phyloP scores from a whole-genome alignment of 2,329 filamentous ascomycete genomes.

The Huntiella decipiens region DNA sequence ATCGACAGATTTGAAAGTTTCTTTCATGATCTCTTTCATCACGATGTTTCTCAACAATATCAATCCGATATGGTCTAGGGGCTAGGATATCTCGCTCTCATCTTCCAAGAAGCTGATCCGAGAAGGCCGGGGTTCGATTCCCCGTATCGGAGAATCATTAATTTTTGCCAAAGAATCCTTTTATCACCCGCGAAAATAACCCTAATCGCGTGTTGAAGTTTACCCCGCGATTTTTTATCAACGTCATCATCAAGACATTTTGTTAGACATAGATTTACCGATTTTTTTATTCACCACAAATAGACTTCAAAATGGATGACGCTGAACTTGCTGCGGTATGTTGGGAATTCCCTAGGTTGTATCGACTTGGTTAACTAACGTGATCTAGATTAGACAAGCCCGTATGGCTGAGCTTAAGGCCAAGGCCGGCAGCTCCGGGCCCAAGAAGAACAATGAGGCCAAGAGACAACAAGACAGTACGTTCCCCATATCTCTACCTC shows the following conservation, averaged over 20 bases:
- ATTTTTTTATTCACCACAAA: not conserved
- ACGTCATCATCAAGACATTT: not conserved
- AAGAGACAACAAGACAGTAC: slow-evolving; percentile 17
- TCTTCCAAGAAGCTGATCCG: slow-evolving; percentile 8
- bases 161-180: not conserved
- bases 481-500: slow-evolving; percentile 5
- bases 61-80: slow-evolving; percentile 5
- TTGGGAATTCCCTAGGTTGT: not conserved
- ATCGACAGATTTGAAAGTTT: too few relatives aligned
- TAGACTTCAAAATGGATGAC: slow-evolving; percentile 18
- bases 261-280: not conserved
- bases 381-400: slow-evolving; percentile 64
- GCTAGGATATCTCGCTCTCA: slow-evolving; percentile 5
- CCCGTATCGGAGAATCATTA: slow-evolving; percentile 12
- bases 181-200: not conserved
- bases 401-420: slow-evolving; percentile 86
- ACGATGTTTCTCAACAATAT: not conserved
- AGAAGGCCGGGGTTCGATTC: slow-evolving; percentile 14
- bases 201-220: slow-evolving; percentile 1
- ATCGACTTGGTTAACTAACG: not conserved
- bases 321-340: not conserved
- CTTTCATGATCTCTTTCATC: too few relatives aligned
- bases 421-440: slow-evolving; percentile 33
- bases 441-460: slow-evolving; percentile 40
- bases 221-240: slow-evolving; percentile 3